Evolutionary conservation across 768 basidiomycete species (phyloP).

Genomic region (Kwoniella sp.): DNA sequence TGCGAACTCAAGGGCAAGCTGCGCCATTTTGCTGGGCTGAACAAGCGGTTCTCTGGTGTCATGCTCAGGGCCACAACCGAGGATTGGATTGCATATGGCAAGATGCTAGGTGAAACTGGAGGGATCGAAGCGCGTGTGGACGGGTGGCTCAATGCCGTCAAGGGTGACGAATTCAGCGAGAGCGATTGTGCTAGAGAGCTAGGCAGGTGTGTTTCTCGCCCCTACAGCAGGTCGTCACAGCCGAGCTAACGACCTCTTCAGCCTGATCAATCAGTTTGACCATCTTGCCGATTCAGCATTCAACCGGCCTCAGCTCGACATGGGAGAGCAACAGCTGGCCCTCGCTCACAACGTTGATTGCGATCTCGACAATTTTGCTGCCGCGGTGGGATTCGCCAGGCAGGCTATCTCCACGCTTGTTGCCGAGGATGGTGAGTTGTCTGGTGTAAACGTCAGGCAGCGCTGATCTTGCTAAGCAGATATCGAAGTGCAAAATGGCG

Average conservation of each 20-base stretch:
- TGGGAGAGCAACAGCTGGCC: slow-evolving; percentile 84
- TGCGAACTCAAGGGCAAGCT: slow-evolving; percentile 91
- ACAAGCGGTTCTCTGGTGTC: slow-evolving; percentile 83
- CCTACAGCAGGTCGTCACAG: background rate
- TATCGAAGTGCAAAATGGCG: slow-evolving; percentile 66
- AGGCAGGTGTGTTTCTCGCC: slow-evolving; percentile 60
- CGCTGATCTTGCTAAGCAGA: slow-evolving; percentile 55
- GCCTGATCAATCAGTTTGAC: slow-evolving; percentile 88
- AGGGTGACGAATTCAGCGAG: slow-evolving; percentile 85
- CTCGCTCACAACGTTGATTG: slow-evolving; percentile 76
- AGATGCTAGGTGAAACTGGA: slow-evolving; percentile 74
- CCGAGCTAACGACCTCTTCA: slow-evolving; percentile 43
- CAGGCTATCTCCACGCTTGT: slow-evolving; percentile 71
- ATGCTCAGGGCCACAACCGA: slow-evolving; percentile 75
- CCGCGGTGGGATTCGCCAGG: slow-evolving; percentile 83
- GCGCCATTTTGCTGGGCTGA: slow-evolving; percentile 71
- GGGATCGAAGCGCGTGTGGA: slow-evolving; percentile 89
- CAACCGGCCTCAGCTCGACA: slow-evolving; percentile 71
- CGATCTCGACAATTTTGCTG: slow-evolving; percentile 90
- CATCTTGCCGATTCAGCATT: slow-evolving; percentile 88
- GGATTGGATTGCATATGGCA: slow-evolving; percentile 78
- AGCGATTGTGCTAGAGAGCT: slow-evolving; percentile 90
- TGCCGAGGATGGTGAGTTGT: slow-evolving; percentile 68
- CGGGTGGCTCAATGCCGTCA: slow-evolving; percentile 77
- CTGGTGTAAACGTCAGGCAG: too few relatives aligned